Percentiles rank a stretch among this genome's conserved stretches.
Conservation (phyloP, 176 grass and related monocot genomes). For the Pharus latifolius region DNA sequence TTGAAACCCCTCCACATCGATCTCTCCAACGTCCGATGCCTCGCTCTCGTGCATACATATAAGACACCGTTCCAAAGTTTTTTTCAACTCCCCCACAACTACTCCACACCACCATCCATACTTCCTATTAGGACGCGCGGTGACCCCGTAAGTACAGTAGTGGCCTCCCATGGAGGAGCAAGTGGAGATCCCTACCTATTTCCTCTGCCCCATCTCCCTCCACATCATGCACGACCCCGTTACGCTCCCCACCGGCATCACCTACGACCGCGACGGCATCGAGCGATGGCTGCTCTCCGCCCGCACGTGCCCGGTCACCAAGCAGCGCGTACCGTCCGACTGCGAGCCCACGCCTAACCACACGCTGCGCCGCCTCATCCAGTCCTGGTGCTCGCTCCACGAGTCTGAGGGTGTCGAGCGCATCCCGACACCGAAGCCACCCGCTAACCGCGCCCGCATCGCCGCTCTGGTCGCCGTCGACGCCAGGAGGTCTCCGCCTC, state of each 20-base stretch:
- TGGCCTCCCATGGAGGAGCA: background rate
- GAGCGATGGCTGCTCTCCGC: conserved; percentile 64
- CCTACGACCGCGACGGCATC: conserved; percentile 83
- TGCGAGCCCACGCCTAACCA: conserved; percentile 72
- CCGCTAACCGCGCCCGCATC: conserved; percentile 16
- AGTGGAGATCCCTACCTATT: conserved; percentile 61
- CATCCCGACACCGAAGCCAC: conserved; percentile 12
- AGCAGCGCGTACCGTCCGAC: conserved; percentile 37
- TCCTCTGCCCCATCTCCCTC: conserved; percentile 77
- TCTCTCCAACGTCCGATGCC: background rate
- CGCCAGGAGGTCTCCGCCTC: background rate
- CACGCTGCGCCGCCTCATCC: conserved; percentile 72
- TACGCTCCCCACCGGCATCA: conserved; percentile 72
- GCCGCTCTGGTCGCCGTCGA: conserved; percentile 7
- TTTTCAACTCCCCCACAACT: background rate
- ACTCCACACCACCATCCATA: background rate
- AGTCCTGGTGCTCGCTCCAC: conserved; percentile 52
- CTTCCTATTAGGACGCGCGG: no score
- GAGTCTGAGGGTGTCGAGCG: conserved; percentile 13
- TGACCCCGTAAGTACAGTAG: no score
- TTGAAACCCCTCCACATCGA: background rate
- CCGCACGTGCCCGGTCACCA: conserved; percentile 64
- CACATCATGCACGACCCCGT: conserved; percentile 77
- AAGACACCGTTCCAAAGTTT: background rate
- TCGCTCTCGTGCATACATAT: background rate